phyloP scores from a whole-genome alignment of 805 yeast genomes.

The Suhomyces tanzawaensis region DNA sequence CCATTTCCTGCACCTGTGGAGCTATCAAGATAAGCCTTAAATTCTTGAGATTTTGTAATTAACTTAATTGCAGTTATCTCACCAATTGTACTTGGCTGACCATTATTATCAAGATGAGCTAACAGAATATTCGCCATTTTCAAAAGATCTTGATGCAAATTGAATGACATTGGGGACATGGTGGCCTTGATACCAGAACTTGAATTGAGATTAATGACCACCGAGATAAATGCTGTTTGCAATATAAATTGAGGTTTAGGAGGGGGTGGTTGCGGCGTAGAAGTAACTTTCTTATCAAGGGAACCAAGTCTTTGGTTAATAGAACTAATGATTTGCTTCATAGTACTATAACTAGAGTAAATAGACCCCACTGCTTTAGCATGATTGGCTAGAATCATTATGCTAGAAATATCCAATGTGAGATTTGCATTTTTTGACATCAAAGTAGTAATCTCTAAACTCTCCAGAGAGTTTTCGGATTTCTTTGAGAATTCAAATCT shows the following conservation, averaged over 20 bases:
- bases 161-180: constrained; percentile 46
- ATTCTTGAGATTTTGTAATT: constrained; percentile 20
- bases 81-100: constrained; percentile 9
- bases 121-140: constrained; percentile 32
- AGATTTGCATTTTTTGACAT: constrained; percentile 41
- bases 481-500: constrained; percentile 47
- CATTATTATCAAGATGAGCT: background rate
- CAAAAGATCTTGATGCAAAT: constrained; percentile 30
- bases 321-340: constrained; percentile 6
- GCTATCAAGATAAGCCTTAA: constrained; percentile 21
- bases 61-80: constrained; percentile 26
- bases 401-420: constrained; percentile 18
- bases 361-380: constrained; percentile 22
- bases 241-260: constrained; percentile 26
- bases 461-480: constrained; percentile 7
- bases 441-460: constrained; percentile 37
- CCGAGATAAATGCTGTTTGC: constrained; percentile 39
- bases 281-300: background rate
- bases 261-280: too few species aligned
- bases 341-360: constrained; percentile 14
- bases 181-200: constrained; percentile 19
- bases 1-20: constrained; percentile 10
- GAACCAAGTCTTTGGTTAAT: background rate
- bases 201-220: constrained; percentile 21
- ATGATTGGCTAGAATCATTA: constrained; percentile 29